These are phyloP conservation scores for Aegilops tauschii DNA, from an alignment of 176 grass and related monocot species.

Conservation along the genomic window DNA sequence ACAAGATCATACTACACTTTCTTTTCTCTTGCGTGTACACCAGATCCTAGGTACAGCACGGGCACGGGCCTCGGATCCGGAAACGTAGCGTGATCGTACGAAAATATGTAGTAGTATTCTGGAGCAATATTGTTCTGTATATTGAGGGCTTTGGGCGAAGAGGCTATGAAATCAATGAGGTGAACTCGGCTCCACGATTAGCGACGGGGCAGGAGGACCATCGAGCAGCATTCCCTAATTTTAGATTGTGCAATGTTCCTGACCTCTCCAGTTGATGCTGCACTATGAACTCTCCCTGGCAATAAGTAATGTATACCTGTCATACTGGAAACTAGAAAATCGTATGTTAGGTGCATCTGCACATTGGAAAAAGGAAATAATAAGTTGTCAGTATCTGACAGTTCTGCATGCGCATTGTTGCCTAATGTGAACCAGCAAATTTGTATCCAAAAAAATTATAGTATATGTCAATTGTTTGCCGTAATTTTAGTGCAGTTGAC, in stretches of 20 bases:
- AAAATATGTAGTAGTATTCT: no score
- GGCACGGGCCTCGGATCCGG: no score
- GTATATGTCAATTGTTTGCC: no score
- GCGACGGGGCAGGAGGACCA: not conserved
- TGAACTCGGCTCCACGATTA: not conserved
- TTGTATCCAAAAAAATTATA: no score
- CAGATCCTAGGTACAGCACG: not conserved
- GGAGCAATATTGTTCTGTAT: no score
- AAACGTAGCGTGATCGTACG: not conserved
- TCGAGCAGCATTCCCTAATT: not conserved
- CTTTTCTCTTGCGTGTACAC: not conserved
- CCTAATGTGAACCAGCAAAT: no score
- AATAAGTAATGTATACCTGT: not conserved
- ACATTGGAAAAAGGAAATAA: not conserved
- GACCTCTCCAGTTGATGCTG: not conserved
- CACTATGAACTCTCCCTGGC: not conserved
- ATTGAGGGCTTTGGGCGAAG: no score
- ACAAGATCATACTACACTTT: not conserved
- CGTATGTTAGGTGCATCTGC: not conserved
- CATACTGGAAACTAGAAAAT: not conserved
- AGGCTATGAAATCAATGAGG: not conserved
- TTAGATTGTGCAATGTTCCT: not conserved
- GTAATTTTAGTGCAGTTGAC: no score
- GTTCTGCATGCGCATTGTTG: not conserved
- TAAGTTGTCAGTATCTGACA: not conserved